Base-by-base conservation (phyloP, 148 eudicot genomes). In the Polygonum maritimum region DNA sequence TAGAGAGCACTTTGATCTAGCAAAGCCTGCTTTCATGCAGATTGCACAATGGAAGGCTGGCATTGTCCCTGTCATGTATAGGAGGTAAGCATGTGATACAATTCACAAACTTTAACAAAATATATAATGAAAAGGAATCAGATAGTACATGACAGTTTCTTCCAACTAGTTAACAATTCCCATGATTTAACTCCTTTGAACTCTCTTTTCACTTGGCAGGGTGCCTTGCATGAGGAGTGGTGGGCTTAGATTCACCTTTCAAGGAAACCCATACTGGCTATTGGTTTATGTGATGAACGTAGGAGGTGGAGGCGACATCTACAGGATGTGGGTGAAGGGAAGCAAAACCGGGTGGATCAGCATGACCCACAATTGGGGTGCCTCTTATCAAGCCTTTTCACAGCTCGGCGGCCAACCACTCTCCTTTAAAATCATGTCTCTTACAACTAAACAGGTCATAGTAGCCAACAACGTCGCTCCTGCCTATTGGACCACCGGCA, bases 361-460 rank as follows among this genome's bases (percentile, higher is more conserved):
- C 81, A 93, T 93, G 98, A 89, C 87, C 92, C 98, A 89, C 74
- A 93, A 93, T 74, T 93, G 98, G 98, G 98, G 98, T 19, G 96
- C 93, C 63, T 89, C 96, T 0, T 93, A 88, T 76, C 98, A 93
- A 74, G 96, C 92, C 2, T 91, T 93, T 74, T 83, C 93, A 7
- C 75, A 88, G 40, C 82, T 93, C 9, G 77, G 81, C 1, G 98
- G 98, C 12, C 92, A 93, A 78, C 0, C 85, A 21, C 87, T 93
- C 21, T 87, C 91, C 36, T 93, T 93, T 77, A 93, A 86, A 78
- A 3, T 89, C 21, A 80, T 80, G 63, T 91, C 92, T 10, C 79
- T 77, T 80, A 77, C 91, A 3, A 78, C 89, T 69, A 80, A 77
- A 38, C 75, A 88, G 79, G 86, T 86, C 12, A 60, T 91, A 19